Evolutionary conservation across 108 stramenopile genomes (phyloP).

Genomic region (Conticribra guillardii): DNA sequence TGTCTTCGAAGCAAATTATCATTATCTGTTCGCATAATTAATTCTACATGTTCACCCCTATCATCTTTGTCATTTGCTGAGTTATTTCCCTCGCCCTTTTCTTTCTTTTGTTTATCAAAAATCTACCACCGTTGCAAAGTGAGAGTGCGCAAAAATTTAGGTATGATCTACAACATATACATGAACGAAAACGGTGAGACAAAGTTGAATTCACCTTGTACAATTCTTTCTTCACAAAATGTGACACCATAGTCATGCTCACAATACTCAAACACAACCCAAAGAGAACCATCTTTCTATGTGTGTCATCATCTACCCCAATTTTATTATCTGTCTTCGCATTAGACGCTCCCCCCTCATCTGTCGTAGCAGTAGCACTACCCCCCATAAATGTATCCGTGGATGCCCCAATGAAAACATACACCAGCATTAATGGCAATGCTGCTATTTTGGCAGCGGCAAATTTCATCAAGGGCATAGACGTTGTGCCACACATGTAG

Average conservation of each 20-base stretch:
- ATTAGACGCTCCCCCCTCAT: slow-evolving; percentile 12
- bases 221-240: slow-evolving; percentile 75
- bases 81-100: slow-evolving; percentile 51
- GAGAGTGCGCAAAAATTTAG: no score
- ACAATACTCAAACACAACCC: slow-evolving; percentile 69
- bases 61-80: background rate
- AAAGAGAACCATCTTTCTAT: slow-evolving; percentile 63
- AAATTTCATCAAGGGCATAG: slow-evolving; percentile 70
- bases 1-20: slow-evolving; percentile 33
- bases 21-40: slow-evolving; percentile 19
- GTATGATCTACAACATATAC: no score
- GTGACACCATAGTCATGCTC: slow-evolving; percentile 74
- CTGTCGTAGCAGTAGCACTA: slow-evolving; percentile 2
- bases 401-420: slow-evolving; percentile 82
- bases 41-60: slow-evolving; percentile 19
- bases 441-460: slow-evolving; percentile 79
- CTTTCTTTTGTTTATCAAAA: slow-evolving; percentile 72
- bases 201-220: slow-evolving; percentile 64
- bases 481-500: slow-evolving; percentile 85
- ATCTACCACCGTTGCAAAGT: slow-evolving; percentile 32
- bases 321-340: slow-evolving; percentile 31
- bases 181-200: no score
- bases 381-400: slow-evolving; percentile 59
- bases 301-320: slow-evolving; percentile 63
- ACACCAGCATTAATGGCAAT: slow-evolving; percentile 74